Conservation (phyloP, 371 early-diverging fungal genomes). For the Saksenaea oblongispora region DNA sequence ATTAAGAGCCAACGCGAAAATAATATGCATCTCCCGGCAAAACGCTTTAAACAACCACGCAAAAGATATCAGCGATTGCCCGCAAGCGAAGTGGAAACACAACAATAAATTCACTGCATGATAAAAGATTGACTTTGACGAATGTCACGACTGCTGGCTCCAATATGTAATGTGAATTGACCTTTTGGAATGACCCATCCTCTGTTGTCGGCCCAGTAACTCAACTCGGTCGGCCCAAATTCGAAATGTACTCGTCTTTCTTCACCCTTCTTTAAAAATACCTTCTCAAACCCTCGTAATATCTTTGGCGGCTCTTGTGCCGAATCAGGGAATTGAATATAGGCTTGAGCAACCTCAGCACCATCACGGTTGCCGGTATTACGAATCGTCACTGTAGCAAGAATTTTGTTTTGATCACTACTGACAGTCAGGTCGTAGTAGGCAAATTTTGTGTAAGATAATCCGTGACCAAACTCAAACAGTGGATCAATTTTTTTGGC, state of each 20-base stretch:
- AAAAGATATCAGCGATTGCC: too few relatives aligned
- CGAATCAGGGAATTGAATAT: slow-evolving; percentile 52
- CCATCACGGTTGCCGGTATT: slow-evolving; percentile 58
- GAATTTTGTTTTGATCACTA: slow-evolving; percentile 12
- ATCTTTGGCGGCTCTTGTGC: slow-evolving; percentile 52
- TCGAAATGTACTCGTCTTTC: slow-evolving; percentile 31
- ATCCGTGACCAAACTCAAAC: slow-evolving; percentile 63
- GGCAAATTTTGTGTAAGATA: slow-evolving; percentile 64
- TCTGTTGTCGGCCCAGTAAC: slow-evolving; percentile 39
- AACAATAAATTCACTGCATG: background rate
- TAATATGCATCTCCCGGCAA: too few relatives aligned
- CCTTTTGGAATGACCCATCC: slow-evolving; percentile 51
- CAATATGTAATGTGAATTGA: slow-evolving; percentile 43
- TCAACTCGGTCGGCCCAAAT: slow-evolving; percentile 37
- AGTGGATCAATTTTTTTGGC: slow-evolving; percentile 47
- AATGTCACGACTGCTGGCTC: slow-evolving; percentile 54
- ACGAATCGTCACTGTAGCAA: slow-evolving; percentile 35
- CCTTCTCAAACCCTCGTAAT: slow-evolving; percentile 57
- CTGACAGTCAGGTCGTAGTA: slow-evolving; percentile 36
- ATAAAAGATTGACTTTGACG: slow-evolving; percentile 18
- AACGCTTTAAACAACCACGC: too few relatives aligned
- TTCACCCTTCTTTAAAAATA: slow-evolving; percentile 27
- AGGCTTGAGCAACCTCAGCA: slow-evolving; percentile 60
- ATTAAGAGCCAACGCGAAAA: too few relatives aligned
- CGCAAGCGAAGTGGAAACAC: too few relatives aligned